phyloP scores from a whole-genome alignment of 1,284 basidiomycete genomes.

The Athelia psychrophila region DNA sequence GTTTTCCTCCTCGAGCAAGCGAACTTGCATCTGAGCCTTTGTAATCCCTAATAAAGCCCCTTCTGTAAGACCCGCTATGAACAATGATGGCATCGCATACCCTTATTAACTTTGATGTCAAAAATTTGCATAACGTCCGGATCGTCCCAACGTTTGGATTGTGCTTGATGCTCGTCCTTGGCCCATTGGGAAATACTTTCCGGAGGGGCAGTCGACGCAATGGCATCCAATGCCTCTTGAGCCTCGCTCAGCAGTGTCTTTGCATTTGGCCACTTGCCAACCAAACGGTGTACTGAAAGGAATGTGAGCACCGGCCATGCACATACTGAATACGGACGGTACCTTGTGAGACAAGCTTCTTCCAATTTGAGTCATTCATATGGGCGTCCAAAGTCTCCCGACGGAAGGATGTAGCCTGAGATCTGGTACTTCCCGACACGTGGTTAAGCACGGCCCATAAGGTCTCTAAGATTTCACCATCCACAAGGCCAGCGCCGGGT shows the following conservation, averaged over 20 bases:
- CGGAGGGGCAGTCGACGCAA: background rate
- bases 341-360: slow-evolving; percentile 14
- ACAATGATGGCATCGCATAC: background rate
- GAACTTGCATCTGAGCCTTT: background rate
- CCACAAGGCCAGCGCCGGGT: slow-evolving; percentile 12
- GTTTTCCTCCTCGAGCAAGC: background rate
- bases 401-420: slow-evolving; percentile 13
- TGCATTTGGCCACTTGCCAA: background rate
- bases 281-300: background rate
- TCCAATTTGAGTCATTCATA: slow-evolving; percentile 21
- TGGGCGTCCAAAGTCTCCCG: slow-evolving; percentile 17
- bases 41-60: background rate
- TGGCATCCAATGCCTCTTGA: background rate
- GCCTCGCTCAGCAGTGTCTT: background rate
- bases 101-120: slow-evolving; percentile 1
- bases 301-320: background rate
- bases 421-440: slow-evolving; percentile 10
- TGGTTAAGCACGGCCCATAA: slow-evolving; percentile 16
- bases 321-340: background rate
- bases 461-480: slow-evolving; percentile 19
- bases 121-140: background rate
- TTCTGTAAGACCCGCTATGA: background rate
- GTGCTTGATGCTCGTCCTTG: background rate
- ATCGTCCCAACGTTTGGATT: background rate
- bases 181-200: background rate